Evolutionary conservation across 2,329 filamentous ascomycete genomes (phyloP).

Genomic region (Fusarium avenaceum): DNA sequence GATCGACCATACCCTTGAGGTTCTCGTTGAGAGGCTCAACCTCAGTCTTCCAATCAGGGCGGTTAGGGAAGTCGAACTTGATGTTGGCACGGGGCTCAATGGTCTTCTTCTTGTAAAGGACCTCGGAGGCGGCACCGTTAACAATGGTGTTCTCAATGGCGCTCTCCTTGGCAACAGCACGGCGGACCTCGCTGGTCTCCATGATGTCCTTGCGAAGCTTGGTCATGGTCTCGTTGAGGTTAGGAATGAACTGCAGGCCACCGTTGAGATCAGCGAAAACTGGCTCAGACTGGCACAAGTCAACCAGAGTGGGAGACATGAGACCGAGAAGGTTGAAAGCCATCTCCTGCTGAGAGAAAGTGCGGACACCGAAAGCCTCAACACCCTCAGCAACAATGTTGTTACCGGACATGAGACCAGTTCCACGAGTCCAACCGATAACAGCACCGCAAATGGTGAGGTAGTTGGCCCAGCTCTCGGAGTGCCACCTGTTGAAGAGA

Average conservation of each 20-base stretch:
- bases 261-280: slow-evolving; percentile 98
- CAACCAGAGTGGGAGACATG: slow-evolving; percentile 93
- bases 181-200: slow-evolving; percentile 93
- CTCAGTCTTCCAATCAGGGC: slow-evolving; percentile 93
- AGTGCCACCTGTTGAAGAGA: slow-evolving; percentile 98
- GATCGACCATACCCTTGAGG: slow-evolving; percentile 97
- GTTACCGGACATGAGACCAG: slow-evolving; percentile 97
- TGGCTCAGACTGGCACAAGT: slow-evolving; percentile 94
- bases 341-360: slow-evolving; percentile 99
- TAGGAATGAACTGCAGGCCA: slow-evolving; percentile 95
- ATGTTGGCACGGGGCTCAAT: slow-evolving; percentile 96
- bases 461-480: slow-evolving; percentile 96
- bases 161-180: slow-evolving; percentile 94
- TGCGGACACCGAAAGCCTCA: slow-evolving; percentile 95
- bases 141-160: slow-evolving; percentile 97
- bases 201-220: slow-evolving; percentile 93
- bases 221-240: slow-evolving; percentile 94
- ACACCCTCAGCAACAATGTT: slow-evolving; percentile 98
- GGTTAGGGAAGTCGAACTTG: slow-evolving; percentile 93
- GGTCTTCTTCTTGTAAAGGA: slow-evolving; percentile 92
- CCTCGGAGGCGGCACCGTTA: slow-evolving; percentile 92
- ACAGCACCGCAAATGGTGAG: slow-evolving; percentile 98
- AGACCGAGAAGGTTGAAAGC: slow-evolving; percentile 97
- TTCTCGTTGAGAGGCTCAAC: slow-evolving; percentile 88
- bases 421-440: slow-evolving; percentile 99